Base-by-base conservation (phyloP, 2,329 filamentous ascomycete species). In the Paraphaeosphaeria sporulosa region DNA sequence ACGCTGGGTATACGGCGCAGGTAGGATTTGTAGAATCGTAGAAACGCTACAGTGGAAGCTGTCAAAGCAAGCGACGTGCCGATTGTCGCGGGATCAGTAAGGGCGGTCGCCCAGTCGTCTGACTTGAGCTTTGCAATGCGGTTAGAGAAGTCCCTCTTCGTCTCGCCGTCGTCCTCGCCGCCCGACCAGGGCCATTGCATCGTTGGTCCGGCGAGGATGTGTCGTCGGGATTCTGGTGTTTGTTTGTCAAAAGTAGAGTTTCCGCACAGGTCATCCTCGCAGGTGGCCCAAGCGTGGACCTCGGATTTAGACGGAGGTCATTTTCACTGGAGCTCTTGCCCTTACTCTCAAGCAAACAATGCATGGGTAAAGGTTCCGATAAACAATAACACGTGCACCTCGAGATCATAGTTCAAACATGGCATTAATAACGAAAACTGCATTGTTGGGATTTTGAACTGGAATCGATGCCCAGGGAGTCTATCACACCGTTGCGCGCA, bases 1-100 rank as follows among this genome's bases (percentile, higher is more conserved):
- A 92, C 87, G 58, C 88, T 89, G 4, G 93, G 93, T 59, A 98
- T 92, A 55, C 95, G 91, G 38, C 93, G 90, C 51, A 99, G 82
- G 74, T 94, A 95, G 54, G 73, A 70, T 63, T 82, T 87, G 79
- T 94, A 94, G 49, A 94, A 72, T 58, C 83, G 83, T 50, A 87
- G 71, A 27, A 82, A 80, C 21, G 81, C 78, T 34, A 90, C 76
- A 1, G 86, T 84, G 2, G 85, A 82, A 15, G 81, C 81, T 27
- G 87, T 87, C 46, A 87, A 82, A 25, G 87, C 74, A 34, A 85
- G 67, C 2, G 86, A 85, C 25, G 83, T 82, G 51, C 86, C 77
- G 76, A 87, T 80, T 62, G 82, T 86, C 64, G 80, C 78, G 7
- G 85, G 85, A 63, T 86, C 83, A 54, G 79, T 82, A 73, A 85